Percentiles rank a stretch among this genome's conserved stretches.
Conservation (phyloP, 805 yeast species). For the Starmerella cellae region DNA sequence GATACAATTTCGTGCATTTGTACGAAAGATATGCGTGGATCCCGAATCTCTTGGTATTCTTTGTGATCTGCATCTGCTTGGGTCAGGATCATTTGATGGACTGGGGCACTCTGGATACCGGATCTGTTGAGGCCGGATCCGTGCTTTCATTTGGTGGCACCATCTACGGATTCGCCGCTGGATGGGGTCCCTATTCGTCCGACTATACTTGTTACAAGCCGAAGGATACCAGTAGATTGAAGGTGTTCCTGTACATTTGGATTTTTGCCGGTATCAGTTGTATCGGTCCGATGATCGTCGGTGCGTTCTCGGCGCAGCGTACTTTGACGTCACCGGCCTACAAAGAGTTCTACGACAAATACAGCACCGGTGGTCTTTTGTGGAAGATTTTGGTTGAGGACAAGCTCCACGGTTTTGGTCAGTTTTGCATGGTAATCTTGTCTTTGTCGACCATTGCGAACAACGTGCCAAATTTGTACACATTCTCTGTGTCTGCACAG, state of each 20-base stretch:
- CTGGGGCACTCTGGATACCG: slow-evolving; percentile 41
- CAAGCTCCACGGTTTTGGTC: slow-evolving; percentile 78
- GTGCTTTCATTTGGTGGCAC: slow-evolving; percentile 75
- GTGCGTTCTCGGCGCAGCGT: slow-evolving; percentile 77
- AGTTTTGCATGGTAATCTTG: slow-evolving; percentile 72
- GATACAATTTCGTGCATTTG: slow-evolving; percentile 63
- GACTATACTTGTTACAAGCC: slow-evolving; percentile 87
- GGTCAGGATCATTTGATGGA: slow-evolving; percentile 47
- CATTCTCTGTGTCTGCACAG: slow-evolving; percentile 77
- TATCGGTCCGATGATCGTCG: slow-evolving; percentile 60
- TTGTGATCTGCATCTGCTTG: slow-evolving; percentile 68
- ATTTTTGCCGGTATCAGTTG: slow-evolving; percentile 57
- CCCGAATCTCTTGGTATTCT: slow-evolving; percentile 59
- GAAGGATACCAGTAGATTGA: slow-evolving; percentile 42
- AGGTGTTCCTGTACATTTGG: slow-evolving; percentile 50
- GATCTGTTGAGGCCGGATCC: slow-evolving; percentile 57
- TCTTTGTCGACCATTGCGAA: slow-evolving; percentile 81
- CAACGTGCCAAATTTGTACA: slow-evolving; percentile 89
- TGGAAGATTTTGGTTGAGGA: slow-evolving; percentile 65
- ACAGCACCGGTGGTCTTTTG: slow-evolving; percentile 66
- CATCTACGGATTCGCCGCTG: slow-evolving; percentile 77
- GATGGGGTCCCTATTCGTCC: slow-evolving; percentile 88
- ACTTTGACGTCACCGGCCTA: slow-evolving; percentile 34
- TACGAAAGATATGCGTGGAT: slow-evolving; percentile 85
- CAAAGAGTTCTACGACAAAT: slow-evolving; percentile 37